Conservation (phyloP, 225 moss, liverwort and hornwort species). For the Polytrichum commune region DNA sequence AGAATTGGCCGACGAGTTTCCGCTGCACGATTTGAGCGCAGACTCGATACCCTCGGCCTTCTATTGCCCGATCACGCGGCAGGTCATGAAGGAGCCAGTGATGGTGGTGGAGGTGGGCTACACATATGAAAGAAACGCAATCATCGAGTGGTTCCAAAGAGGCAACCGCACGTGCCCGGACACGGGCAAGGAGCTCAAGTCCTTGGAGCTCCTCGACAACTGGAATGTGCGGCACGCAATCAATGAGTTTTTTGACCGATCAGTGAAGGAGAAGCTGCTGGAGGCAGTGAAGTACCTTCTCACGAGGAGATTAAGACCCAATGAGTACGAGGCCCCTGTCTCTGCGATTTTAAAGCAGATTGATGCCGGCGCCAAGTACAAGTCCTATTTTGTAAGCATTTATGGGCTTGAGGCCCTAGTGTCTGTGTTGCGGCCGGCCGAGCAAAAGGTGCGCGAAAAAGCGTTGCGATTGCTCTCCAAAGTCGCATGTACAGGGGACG, state of each 20-base stretch:
- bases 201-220: slow-evolving; percentile 45
- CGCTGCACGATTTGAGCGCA: not conserved
- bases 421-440: slow-evolving; percentile 31
- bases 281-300: slow-evolving; percentile 38
- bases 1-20: not conserved
- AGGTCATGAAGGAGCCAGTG: slow-evolving; percentile 53
- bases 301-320: slow-evolving; percentile 4
- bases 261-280: slow-evolving; percentile 26
- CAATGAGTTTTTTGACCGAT: slow-evolving; percentile 43
- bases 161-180: slow-evolving; percentile 53
- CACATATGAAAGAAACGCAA: slow-evolving; percentile 52
- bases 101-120: slow-evolving; percentile 53
- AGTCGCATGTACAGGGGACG: slow-evolving; percentile 29
- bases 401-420: slow-evolving; percentile 47
- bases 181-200: slow-evolving; percentile 49
- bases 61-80: slow-evolving; percentile 55
- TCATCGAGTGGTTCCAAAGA: slow-evolving; percentile 48
- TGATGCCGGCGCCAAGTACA: slow-evolving; percentile 45
- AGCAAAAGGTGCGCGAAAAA: slow-evolving; percentile 39
- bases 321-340: slow-evolving; percentile 33
- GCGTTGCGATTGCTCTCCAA: slow-evolving; percentile 31
- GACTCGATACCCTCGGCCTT: slow-evolving; percentile 37
- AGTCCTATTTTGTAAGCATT: slow-evolving; percentile 34
- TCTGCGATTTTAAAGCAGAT: slow-evolving; percentile 38
- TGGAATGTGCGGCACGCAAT: slow-evolving; percentile 41